phyloP scores from a whole-genome alignment of 129 eudicot genomes.

The Flaveria robusta region DNA sequence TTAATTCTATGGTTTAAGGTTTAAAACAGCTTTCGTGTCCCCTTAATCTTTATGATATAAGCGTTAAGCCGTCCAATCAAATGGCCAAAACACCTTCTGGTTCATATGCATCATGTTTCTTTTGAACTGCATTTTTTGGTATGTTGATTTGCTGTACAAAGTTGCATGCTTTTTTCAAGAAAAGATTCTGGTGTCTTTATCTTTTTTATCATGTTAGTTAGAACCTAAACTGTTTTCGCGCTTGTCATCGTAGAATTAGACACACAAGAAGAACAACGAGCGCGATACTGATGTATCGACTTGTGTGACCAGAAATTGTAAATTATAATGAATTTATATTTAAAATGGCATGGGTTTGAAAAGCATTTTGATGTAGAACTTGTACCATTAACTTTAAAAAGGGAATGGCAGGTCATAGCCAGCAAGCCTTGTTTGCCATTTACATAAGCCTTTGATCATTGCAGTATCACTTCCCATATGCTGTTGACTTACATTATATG shows the following conservation, averaged over 20 bases:
- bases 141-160: constrained; percentile 21
- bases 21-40: constrained; percentile 42
- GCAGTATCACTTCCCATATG: constrained; percentile 11
- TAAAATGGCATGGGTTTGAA: constrained; percentile 20
- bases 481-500: neutral
- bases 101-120: constrained; percentile 33
- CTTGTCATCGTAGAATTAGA: neutral
- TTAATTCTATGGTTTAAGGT: constrained; percentile 44
- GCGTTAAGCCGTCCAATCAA: constrained; percentile 18
- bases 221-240: constrained; percentile 13
- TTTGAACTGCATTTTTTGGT: constrained; percentile 8
- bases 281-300: neutral
- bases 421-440: constrained; percentile 63
- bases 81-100: constrained; percentile 19
- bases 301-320: constrained; percentile 11
- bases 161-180: constrained; percentile 26
- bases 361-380: constrained; percentile 36
- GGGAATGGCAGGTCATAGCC: constrained; percentile 44
- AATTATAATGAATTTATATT: neutral
- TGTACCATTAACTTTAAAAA: constrained; percentile 36
- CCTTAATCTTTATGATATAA: constrained; percentile 30
- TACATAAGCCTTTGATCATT: constrained; percentile 32
- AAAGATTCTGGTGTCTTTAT: constrained; percentile 16
- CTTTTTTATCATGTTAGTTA: constrained; percentile 11
- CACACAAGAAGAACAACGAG: neutral